Percentiles rank a stretch among this genome's conserved stretches.
phyloP scores from a whole-genome alignment of 805 yeast genomes.

The Pichia gijzeniarum region DNA sequence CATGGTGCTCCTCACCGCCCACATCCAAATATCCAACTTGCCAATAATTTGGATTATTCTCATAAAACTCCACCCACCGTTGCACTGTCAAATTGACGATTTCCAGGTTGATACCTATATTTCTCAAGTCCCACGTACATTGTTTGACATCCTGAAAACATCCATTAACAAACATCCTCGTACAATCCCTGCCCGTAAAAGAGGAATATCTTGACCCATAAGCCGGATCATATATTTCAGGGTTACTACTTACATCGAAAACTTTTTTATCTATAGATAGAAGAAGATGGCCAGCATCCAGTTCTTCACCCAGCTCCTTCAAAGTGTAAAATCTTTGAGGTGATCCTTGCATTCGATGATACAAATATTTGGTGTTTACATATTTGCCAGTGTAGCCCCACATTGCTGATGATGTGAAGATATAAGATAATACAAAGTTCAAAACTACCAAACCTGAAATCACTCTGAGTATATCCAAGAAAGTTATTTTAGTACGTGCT shows the following conservation, averaged over 20 bases:
- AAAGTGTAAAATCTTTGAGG: conserved; percentile 33
- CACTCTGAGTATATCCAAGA: conserved; percentile 39
- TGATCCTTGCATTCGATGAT: conserved; percentile 16
- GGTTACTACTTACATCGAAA: conserved; percentile 52
- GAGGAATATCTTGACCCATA: conserved; percentile 38
- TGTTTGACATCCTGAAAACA: conserved; percentile 51
- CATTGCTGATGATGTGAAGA: conserved; percentile 47
- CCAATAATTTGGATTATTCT: conserved; percentile 47
- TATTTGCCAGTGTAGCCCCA: conserved; percentile 59
- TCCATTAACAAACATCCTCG: conserved; percentile 66
- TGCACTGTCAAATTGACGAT: conserved; percentile 33
- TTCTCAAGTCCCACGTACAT: conserved; percentile 61
- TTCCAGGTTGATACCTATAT: conserved; percentile 35
- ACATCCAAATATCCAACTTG: conserved; percentile 45
- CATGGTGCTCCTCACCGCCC: background rate
- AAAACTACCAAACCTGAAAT: conserved; percentile 41
- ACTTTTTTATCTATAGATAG: conserved; percentile 55
- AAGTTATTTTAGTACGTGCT: conserved; percentile 15
- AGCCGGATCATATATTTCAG: conserved; percentile 43
- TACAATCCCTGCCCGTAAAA: conserved; percentile 61
- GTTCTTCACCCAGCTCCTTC: conserved; percentile 34
- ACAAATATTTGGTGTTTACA: conserved; percentile 36
- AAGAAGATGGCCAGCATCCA: conserved; percentile 31
- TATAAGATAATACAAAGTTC: conserved; percentile 46
- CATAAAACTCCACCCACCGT: conserved; percentile 50